Evolutionary conservation across 495 filamentous ascomycete species (phyloP), one percentile per base, ranked within the genome.

Genomic region (Ascobolus immersus): DNA sequence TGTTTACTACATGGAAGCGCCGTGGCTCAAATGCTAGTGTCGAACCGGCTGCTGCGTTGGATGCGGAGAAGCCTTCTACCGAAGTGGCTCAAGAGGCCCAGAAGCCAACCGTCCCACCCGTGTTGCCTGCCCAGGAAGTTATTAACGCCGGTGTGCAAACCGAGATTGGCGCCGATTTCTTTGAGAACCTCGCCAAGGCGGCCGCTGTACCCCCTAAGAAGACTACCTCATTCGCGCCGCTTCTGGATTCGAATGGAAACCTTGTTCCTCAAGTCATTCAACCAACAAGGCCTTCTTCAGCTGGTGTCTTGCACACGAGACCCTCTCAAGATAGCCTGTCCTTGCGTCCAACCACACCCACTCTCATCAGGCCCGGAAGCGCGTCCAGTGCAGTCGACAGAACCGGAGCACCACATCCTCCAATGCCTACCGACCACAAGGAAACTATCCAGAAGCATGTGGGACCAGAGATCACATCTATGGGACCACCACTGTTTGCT

Each of bases 401-500:
- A n/a, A n/a, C n/a, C n/a, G n/a, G n/a, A n/a, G 48, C 48, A 33
- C 50, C 48, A 26, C 64, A 69, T 41, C 82, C 80, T 3, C 80
- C 84, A 11, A 56, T 96, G 20, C 81, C 86, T 26, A 36, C 55
- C 6, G 79, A 91, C 46, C 78, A 89, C 51, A 73, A 68, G 38
- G 65, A 92, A 51, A 67, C 65, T 34, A 92, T 92, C 41, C 49
- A 53, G 10, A 57, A 58, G 9, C 24, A 40, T 22, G 55, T 51
- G n/a, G 41, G 56, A 22, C 53, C 56, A 22, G 60, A 57, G 24
- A 30, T 27, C 13, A 18, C 32, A 13, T 44, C 53, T 27, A 96
- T 94, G 86, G 86, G 78, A 0, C 86, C 86, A 25, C 84, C 86
- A 5, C 44, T 71, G 31, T 60, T 77, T 35, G 77, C 82, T 18